Evolutionary conservation across 2,329 filamentous ascomycete genomes (phyloP).

Genomic region (Penicillium sp.): DNA sequence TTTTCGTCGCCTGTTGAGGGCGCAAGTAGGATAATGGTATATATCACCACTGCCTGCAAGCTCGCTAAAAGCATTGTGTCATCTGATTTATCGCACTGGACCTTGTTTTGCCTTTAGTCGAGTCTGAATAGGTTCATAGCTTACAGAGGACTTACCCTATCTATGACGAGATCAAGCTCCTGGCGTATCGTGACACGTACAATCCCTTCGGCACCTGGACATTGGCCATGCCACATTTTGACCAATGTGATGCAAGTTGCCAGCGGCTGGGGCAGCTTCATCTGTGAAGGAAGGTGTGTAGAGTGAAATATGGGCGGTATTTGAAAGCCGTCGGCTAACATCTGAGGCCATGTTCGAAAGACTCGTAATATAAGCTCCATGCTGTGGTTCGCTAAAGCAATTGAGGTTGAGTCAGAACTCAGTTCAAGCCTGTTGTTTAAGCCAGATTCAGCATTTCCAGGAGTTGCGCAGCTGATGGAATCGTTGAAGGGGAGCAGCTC

Average conservation of each 20-base stretch:
- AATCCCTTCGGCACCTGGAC: constrained; percentile 29
- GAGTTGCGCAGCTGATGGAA: not conserved
- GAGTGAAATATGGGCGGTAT: constrained; percentile 42
- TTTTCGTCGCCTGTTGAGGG: constrained; percentile 30
- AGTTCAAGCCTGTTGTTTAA: not conserved
- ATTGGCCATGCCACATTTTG: constrained; percentile 42
- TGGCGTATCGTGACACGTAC: constrained; percentile 34
- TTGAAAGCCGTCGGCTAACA: constrained; percentile 41
- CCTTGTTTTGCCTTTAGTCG: not conserved
- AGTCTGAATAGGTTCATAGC: not conserved
- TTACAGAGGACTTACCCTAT: constrained; percentile 31
- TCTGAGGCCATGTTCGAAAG: constrained; percentile 42
- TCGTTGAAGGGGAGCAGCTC: not conserved
- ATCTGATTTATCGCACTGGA: constrained; percentile 32
- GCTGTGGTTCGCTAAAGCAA: constrained; percentile 21
- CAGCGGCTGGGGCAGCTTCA: constrained; percentile 30
- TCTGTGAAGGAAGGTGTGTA: constrained; percentile 18
- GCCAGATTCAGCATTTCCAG: not conserved
- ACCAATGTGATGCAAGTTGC: constrained; percentile 39
- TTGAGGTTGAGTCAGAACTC: not conserved
- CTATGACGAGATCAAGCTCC: constrained; percentile 36
- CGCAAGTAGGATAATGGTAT: constrained; percentile 43
- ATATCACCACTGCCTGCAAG: constrained; percentile 41
- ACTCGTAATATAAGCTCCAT: constrained; percentile 39
- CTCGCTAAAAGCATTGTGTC: constrained; percentile 36